Base-by-base conservation (phyloP, 371 early-diverging fungal genomes). In the Dichotomocladium elegans region DNA sequence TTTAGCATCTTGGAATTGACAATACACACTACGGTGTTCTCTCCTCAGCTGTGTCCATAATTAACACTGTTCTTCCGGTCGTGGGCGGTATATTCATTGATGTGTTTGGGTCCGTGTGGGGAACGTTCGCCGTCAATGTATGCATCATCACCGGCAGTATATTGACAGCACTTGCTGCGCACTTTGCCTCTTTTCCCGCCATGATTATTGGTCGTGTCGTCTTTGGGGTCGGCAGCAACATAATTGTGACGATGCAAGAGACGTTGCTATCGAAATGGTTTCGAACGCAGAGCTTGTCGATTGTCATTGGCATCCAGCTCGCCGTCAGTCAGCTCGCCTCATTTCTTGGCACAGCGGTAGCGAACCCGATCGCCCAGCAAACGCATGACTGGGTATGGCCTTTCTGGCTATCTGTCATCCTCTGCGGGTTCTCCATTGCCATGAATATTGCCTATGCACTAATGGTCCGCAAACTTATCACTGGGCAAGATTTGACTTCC, bases 171-270 rank as follows among this genome's bases (percentile, higher is more conserved):
- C 28, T 74, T 37, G 69, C 80, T 25, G 70, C 77, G 4, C 62
- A 74, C 24, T 59, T 63, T 8, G 34, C 65, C 4, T 68, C 66
- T 0, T 80, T 69, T 52, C 60, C 66, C 4, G 29, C 74, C 8
- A 69, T 82, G 68, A 63, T 82, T 3, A 66, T 68, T 17, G 79
- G 72, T 9, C 74, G 80, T 26, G 61, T 80, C 0, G 41, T 80
- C 10, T 80, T 78, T 45, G 82, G 81, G 29, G 68, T 82, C 31
- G 83, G 83, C 9, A 68, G 72, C 37, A 76, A 76, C 29, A 54
- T 73, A 24, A 76, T 82, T 59, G 78, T 80, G 10, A 79, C 81
- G 2, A 74, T 77, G 68, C 83, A 82, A 64, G 80, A 82, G 58
- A 72, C 80, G 3, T 60, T 82, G 2, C 55, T 82, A 4, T 68